Evolutionary conservation across 768 basidiomycete species (phyloP).

Genomic region (Gautieria morchelliformis): DNA sequence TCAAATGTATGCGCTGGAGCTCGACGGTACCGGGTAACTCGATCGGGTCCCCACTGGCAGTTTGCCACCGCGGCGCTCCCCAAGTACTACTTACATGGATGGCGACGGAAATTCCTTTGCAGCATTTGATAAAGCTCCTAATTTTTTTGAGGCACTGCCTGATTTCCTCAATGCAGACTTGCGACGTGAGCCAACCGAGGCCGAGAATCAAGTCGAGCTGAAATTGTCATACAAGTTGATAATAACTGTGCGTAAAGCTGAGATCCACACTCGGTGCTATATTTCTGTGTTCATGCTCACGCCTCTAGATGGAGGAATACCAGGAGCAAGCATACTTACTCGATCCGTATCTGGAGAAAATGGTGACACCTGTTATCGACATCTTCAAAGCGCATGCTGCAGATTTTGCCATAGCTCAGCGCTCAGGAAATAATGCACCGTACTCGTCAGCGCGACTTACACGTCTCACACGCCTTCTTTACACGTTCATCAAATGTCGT

Average conservation of each 20-base stretch:
- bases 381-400: constrained; percentile 48
- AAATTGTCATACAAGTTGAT: constrained; percentile 33
- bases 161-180: constrained; percentile 41
- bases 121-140: constrained; percentile 51
- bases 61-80: not conserved
- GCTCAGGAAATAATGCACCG: constrained; percentile 6
- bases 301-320: constrained; percentile 67
- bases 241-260: constrained; percentile 38
- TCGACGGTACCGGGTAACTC: too few species aligned
- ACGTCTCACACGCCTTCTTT: constrained; percentile 54
- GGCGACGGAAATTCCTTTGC: constrained; percentile 37
- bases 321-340: constrained; percentile 90
- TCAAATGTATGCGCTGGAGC: too few species aligned
- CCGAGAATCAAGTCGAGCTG: constrained; percentile 35
- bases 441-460: constrained; percentile 33
- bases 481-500: constrained; percentile 76
- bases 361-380: constrained; percentile 69
- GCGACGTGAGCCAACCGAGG: constrained; percentile 30
- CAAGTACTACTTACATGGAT: constrained; percentile 19
- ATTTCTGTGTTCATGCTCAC: not conserved
- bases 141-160: constrained; percentile 46
- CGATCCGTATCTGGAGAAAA: constrained; percentile 76
- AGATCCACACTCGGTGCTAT: not conserved
- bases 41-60: too few species aligned
- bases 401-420: constrained; percentile 23